Conservation (phyloP, 169 alveolate genomes). For the Plasmodium gonderi region DNA sequence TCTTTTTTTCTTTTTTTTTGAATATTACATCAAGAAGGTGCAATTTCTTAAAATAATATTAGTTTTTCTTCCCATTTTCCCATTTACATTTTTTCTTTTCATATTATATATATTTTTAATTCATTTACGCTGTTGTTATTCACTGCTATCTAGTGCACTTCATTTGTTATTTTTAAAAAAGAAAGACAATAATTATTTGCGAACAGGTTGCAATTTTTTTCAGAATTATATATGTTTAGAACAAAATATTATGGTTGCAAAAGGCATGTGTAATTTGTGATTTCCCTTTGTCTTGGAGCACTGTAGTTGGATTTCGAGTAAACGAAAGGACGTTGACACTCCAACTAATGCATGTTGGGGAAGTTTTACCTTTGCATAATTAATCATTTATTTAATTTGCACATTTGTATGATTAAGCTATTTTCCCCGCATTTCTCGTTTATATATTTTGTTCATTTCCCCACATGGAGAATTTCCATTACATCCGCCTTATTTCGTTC, state of each 20-base stretch:
- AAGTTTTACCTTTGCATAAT: background rate
- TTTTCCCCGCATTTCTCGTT: background rate
- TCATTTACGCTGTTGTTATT: constrained; percentile 32
- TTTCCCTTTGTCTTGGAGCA: background rate
- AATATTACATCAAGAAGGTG: background rate
- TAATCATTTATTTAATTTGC: background rate
- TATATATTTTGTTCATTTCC: background rate
- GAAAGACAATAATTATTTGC: constrained; percentile 4
- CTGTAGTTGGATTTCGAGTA: background rate
- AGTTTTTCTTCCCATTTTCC: background rate
- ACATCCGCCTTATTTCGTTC: too few species aligned
- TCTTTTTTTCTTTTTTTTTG: constrained; percentile 32
- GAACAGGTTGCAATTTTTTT: background rate
- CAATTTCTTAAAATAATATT: constrained; percentile 5
- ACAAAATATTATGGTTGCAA: background rate
- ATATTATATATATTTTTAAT: constrained; percentile 7
- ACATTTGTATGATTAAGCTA: too few species aligned
- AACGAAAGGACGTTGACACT: background rate
- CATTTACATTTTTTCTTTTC: background rate
- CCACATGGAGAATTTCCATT: background rate
- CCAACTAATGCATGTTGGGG: background rate
- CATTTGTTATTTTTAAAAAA: background rate
- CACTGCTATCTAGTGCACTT: constrained; percentile 75
- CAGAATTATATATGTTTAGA: background rate
- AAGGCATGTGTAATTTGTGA: background rate